These are phyloP conservation scores for Fusarium lyarnte DNA, from an alignment of 2,329 filamentous ascomycete species.

Conservation along the genomic window DNA sequence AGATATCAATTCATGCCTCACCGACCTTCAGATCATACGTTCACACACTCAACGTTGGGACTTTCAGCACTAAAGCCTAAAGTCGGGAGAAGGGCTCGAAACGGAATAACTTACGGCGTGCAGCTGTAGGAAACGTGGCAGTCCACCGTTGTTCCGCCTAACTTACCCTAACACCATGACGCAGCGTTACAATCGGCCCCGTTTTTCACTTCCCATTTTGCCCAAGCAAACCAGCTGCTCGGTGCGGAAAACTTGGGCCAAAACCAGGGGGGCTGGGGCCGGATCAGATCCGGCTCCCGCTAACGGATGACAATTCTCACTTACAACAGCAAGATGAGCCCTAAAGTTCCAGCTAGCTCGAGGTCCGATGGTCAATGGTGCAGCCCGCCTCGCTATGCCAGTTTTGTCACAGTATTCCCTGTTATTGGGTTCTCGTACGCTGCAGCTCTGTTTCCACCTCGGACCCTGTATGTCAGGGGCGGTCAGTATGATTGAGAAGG, in stretches of 20 bases:
- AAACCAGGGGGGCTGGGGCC: constrained; percentile 20
- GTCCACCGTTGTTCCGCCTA: constrained; percentile 16
- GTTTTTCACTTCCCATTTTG: constrained; percentile 33
- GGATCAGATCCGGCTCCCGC: constrained; percentile 40
- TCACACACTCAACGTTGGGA: background rate
- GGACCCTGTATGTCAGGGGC: constrained; percentile 31
- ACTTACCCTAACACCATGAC: constrained; percentile 21
- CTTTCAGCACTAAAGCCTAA: background rate
- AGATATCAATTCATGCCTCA: background rate
- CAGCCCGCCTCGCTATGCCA: constrained; percentile 32
- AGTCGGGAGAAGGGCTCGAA: constrained; percentile 5
- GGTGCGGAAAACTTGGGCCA: constrained; percentile 29
- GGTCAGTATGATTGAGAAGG: constrained; percentile 12
- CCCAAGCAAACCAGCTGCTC: constrained; percentile 41
- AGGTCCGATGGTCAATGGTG: constrained; percentile 25
- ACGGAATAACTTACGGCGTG: constrained; percentile 2
- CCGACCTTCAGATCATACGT: background rate
- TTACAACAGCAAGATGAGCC: constrained; percentile 1
- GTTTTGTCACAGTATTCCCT: constrained; percentile 2
- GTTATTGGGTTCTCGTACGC: constrained; percentile 16
- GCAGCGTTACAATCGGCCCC: constrained; percentile 28
- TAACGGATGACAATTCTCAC: constrained; percentile 8
- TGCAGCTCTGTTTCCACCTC: constrained; percentile 21
- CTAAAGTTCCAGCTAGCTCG: background rate
- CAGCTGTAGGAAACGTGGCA: constrained; percentile 24